Conservation (phyloP, 2,329 filamentous ascomycete genomes). For the Fusarium euwallaceae region DNA sequence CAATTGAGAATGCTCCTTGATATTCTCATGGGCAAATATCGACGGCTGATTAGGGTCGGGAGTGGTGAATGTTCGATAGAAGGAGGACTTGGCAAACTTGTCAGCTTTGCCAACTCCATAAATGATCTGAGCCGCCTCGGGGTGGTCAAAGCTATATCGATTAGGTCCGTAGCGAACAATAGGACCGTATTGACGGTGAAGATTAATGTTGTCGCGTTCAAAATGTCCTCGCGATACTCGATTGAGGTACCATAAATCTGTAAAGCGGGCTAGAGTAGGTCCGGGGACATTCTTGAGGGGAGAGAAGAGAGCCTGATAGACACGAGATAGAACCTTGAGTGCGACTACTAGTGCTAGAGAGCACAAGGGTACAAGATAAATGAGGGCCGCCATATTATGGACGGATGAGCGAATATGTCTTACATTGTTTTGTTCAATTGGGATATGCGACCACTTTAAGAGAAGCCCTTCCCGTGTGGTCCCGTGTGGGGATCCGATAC, state of each 20-base stretch:
- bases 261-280: not conserved
- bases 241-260: not conserved
- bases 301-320: not conserved
- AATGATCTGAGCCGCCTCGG: not conserved
- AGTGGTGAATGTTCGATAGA: not conserved
- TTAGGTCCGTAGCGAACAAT: not conserved
- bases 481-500: not conserved
- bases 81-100: not conserved
- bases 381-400: not conserved
- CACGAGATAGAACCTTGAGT: not conserved
- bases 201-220: not conserved
- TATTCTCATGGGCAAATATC: not conserved
- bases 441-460: not conserved
- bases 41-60: not conserved
- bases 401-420: not conserved
- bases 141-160: not conserved
- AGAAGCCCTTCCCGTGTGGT: not conserved
- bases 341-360: not conserved
- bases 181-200: not conserved
- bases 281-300: not conserved
- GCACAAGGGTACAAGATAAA: not conserved
- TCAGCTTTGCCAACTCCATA: not conserved
- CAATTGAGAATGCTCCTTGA: not conserved
- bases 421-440: not conserved
- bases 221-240: not conserved